Conservation (phyloP, 2,329 filamentous ascomycete species). For the Epichloe coenophiala region DNA sequence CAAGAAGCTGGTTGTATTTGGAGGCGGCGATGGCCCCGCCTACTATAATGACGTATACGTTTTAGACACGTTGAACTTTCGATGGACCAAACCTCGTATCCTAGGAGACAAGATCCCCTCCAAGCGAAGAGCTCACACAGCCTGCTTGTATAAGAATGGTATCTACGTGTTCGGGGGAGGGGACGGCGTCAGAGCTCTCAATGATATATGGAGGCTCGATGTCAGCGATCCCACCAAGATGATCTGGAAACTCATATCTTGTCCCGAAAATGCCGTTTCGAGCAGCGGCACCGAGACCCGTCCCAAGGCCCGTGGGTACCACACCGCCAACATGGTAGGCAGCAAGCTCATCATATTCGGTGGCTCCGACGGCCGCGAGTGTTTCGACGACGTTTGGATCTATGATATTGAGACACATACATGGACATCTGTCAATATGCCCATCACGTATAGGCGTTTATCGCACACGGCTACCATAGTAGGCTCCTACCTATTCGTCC, state of each 20-base stretch:
- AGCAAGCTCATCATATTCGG: conserved; percentile 60
- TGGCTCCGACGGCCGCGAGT: conserved; percentile 56
- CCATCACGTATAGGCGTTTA: conserved; percentile 48
- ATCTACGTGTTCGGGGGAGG: conserved; percentile 59
- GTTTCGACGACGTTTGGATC: conserved; percentile 61
- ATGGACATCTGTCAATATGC: conserved; percentile 47
- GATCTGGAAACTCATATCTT: conserved; percentile 53
- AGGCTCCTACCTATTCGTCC: conserved; percentile 55
- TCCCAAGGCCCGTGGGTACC: conserved; percentile 54
- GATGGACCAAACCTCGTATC: conserved; percentile 50
- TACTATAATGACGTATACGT: conserved; percentile 64
- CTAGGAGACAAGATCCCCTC: conserved; percentile 44
- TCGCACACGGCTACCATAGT: conserved; percentile 58
- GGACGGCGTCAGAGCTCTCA: conserved; percentile 55
- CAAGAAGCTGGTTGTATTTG: conserved; percentile 57
- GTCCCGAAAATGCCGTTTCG: conserved; percentile 23
- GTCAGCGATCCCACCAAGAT: conserved; percentile 53
- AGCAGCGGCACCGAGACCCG: conserved; percentile 23
- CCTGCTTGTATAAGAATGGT: conserved; percentile 58
- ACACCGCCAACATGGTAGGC: conserved; percentile 61
- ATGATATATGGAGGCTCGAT: conserved; percentile 61
- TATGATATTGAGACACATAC: conserved; percentile 51
- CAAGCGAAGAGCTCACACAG: conserved; percentile 52
- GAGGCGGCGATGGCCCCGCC: conserved; percentile 54
- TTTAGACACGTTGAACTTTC: conserved; percentile 56